Evolutionary conservation across 2,329 filamentous ascomycete species (phyloP).

Genomic region (Dactylonectria macrodidyma): DNA sequence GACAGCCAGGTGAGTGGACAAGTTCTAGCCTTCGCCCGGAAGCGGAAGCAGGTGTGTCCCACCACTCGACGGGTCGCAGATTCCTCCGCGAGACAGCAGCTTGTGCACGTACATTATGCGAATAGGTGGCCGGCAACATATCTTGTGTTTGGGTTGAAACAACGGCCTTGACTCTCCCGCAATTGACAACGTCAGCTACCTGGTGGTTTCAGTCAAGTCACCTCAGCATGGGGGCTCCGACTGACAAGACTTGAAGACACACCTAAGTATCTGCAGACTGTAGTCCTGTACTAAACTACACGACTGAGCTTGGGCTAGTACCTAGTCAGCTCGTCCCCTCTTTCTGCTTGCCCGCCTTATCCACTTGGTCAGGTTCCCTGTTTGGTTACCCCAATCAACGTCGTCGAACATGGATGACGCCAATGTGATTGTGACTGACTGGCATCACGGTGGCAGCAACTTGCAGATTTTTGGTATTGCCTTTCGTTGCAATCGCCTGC

Average conservation of each 20-base stretch:
- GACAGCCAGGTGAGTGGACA: neutral
- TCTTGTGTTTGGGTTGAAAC: neutral
- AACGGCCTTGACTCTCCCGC: neutral
- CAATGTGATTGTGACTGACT: slow-evolving; percentile 32
- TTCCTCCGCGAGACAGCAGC: neutral
- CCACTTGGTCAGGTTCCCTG: slow-evolving; percentile 25
- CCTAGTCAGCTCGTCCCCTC: slow-evolving; percentile 11
- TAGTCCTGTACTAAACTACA: neutral
- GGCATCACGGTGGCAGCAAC: slow-evolving; percentile 24
- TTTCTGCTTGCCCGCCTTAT: slow-evolving; percentile 16
- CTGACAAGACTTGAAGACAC: neutral
- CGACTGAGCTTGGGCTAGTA: neutral
- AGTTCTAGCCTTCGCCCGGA: neutral
- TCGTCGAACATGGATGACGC: slow-evolving; percentile 23
- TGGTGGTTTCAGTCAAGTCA: neutral
- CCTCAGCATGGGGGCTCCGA: neutral
- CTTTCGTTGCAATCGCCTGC: slow-evolving; percentile 16
- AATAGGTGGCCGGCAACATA: neutral
- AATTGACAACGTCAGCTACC: neutral
- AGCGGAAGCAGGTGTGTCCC: neutral
- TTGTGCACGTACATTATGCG: neutral
- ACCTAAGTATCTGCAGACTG: neutral
- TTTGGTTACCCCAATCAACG: slow-evolving; percentile 24
- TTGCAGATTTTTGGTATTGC: slow-evolving; percentile 25
- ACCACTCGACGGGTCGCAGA: neutral